A percentile compares a stretch with the other conserved stretches of the same genome.
Conservation (phyloP, 371 early-diverging fungal species). For the Capillidium heterosporum region DNA sequence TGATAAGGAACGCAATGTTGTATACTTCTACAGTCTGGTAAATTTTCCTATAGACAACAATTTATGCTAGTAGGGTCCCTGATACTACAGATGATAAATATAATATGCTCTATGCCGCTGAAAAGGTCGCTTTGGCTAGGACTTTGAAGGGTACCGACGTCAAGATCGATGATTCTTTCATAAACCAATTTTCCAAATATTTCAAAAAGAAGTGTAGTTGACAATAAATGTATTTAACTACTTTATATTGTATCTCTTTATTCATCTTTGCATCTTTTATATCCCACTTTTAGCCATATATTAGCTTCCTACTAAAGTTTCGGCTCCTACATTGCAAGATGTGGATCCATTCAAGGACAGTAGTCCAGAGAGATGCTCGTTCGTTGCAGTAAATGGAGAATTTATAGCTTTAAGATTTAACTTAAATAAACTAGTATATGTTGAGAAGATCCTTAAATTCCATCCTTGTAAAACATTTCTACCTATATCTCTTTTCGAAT, state of each 20-base stretch:
- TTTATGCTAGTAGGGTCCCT: conserved; percentile 46
- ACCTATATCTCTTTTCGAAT: too few relatives aligned
- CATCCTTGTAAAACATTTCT: too few relatives aligned
- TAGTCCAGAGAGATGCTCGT: too few relatives aligned
- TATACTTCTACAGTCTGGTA: conserved; percentile 38
- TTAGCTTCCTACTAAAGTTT: too few relatives aligned
- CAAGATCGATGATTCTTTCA: conserved; percentile 73
- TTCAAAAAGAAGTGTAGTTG: conserved; percentile 15
- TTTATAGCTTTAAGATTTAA: too few relatives aligned
- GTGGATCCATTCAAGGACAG: too few relatives aligned
- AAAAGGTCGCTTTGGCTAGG: conserved; percentile 64
- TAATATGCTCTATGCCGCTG: conserved; percentile 87
- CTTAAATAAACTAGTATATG: too few relatives aligned
- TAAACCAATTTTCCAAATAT: conserved; percentile 45
- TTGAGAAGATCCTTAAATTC: too few relatives aligned
- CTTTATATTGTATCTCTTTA: background rate
- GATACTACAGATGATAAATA: conserved; percentile 51
- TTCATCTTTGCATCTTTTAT: too few relatives aligned
- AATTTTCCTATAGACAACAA: conserved; percentile 5
- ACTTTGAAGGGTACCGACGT: conserved; percentile 48
- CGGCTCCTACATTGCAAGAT: too few relatives aligned
- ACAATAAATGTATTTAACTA: background rate
- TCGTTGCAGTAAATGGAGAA: too few relatives aligned
- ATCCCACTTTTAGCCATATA: too few relatives aligned
- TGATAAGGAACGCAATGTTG: conserved; percentile 53